phyloP scores from a whole-genome alignment of 1,139 yeast genomes.

The Pneumocystis carinii region DNA sequence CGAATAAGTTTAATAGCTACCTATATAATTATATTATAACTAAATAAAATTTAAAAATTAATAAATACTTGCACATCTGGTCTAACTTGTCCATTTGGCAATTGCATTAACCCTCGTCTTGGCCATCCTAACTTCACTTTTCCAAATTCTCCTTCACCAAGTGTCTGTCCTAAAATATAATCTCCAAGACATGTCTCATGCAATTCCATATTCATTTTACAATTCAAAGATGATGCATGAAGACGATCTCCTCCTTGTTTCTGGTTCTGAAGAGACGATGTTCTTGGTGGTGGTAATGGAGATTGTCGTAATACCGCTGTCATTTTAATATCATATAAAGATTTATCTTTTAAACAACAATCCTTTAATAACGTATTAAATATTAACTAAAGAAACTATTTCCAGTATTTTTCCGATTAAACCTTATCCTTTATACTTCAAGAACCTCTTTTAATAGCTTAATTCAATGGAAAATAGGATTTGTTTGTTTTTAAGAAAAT shows the following conservation, averaged over 20 bases:
- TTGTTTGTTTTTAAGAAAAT: background rate
- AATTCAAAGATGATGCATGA: background rate
- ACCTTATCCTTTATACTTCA: background rate
- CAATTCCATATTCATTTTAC: background rate
- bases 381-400: background rate
- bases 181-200: constrained; percentile 48
- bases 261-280: background rate
- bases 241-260: background rate
- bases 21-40: constrained; percentile 26
- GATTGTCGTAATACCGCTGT: background rate
- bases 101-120: constrained; percentile 38
- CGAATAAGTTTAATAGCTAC: constrained; percentile 88
- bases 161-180: constrained; percentile 74
- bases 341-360: background rate
- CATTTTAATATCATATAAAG: background rate
- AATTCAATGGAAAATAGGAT: background rate
- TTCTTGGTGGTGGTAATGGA: background rate
- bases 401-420: background rate
- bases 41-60: background rate
- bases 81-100: background rate
- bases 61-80: constrained; percentile 1
- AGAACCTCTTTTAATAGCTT: too few relatives aligned
- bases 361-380: background rate
- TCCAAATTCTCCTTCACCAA: constrained; percentile 98
- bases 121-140: constrained; percentile 97